Evolutionary conservation across 2,329 filamentous ascomycete species (phyloP).

Genomic region (Alternaria postmessia): DNA sequence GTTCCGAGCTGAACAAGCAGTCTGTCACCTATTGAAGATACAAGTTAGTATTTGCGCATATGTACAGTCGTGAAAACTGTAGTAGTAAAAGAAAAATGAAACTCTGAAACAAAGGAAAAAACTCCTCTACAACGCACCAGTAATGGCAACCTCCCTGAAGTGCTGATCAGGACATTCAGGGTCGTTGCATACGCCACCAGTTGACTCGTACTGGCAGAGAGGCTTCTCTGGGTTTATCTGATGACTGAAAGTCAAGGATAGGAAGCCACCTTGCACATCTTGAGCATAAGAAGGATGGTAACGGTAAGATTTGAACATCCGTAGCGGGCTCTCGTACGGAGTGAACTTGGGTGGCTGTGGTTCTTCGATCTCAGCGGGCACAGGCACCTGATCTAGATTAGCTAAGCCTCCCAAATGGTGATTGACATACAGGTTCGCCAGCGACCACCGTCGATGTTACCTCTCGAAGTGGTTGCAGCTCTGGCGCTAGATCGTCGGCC

Average conservation of each 20-base stretch:
- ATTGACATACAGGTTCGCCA: conserved; percentile 33
- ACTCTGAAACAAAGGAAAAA: conserved; percentile 12
- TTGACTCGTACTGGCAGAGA: conserved; percentile 79
- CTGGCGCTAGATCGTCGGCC: conserved; percentile 52
- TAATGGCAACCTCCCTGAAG: conserved; percentile 74
- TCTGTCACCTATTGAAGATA: conserved; percentile 67
- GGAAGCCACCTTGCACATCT: conserved; percentile 76
- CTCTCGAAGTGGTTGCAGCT: conserved; percentile 47
- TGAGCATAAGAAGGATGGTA: conserved; percentile 82
- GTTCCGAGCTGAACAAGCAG: conserved; percentile 76
- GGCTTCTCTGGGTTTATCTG: conserved; percentile 78
- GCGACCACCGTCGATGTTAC: conserved; percentile 17
- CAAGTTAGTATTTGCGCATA: conserved; percentile 50
- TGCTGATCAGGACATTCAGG: conserved; percentile 79
- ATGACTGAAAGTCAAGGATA: conserved; percentile 93
- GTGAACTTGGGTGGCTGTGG: conserved; percentile 51
- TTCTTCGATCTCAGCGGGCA: conserved; percentile 21
- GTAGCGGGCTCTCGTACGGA: conserved; percentile 85
- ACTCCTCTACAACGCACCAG: conserved; percentile 67
- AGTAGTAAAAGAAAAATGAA: conserved; percentile 32
- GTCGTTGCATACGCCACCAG: conserved; percentile 77
- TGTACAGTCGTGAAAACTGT: conserved; percentile 27
- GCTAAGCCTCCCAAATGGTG: conserved; percentile 9
- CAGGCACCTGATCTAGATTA: conserved; percentile 29
- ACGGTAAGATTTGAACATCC: conserved; percentile 84